phyloP scores from a whole-genome alignment of 2,329 filamentous ascomycete species.

The Penicillium glabrum region DNA sequence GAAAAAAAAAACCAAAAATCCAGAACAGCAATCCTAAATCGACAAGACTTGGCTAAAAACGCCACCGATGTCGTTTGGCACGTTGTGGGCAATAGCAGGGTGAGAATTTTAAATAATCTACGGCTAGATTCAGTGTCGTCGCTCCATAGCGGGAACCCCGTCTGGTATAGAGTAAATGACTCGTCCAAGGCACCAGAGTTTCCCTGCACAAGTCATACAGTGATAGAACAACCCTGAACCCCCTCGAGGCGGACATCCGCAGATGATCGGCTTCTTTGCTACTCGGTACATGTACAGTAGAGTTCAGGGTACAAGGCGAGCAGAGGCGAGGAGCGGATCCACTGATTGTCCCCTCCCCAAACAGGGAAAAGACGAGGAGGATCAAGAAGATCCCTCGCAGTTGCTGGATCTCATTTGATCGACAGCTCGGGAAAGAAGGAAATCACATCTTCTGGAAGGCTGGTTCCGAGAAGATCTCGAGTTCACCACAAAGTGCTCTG shows the following conservation, averaged over 20 bases:
- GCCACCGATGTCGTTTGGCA: slow-evolving; percentile 25
- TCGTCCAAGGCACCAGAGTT: background rate
- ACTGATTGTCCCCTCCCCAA: slow-evolving; percentile 28
- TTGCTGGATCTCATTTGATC: slow-evolving; percentile 10
- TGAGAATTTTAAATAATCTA: background rate
- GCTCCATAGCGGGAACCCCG: background rate
- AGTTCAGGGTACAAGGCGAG: slow-evolving; percentile 9
- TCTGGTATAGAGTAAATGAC: slow-evolving; percentile 1
- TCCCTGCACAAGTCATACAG: background rate
- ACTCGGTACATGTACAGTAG: background rate
- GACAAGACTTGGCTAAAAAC: slow-evolving; percentile 16
- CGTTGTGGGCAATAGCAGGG: slow-evolving; percentile 10
- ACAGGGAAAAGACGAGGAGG: slow-evolving; percentile 14
- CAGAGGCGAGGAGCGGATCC: slow-evolving; percentile 22
- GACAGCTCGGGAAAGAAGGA: background rate
- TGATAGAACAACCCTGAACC: background rate
- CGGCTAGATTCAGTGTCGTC: background rate
- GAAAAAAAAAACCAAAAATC: background rate
- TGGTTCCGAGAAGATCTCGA: background rate
- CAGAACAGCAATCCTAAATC: background rate
- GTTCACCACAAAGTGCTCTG: background rate
- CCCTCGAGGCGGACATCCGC: slow-evolving; percentile 2
- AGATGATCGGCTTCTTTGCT: slow-evolving; percentile 5
- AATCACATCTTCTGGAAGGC: background rate
- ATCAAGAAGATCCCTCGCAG: slow-evolving; percentile 16